Evolutionary conservation across 768 basidiomycete genomes (phyloP).

Genomic region (Russula compacta): DNA sequence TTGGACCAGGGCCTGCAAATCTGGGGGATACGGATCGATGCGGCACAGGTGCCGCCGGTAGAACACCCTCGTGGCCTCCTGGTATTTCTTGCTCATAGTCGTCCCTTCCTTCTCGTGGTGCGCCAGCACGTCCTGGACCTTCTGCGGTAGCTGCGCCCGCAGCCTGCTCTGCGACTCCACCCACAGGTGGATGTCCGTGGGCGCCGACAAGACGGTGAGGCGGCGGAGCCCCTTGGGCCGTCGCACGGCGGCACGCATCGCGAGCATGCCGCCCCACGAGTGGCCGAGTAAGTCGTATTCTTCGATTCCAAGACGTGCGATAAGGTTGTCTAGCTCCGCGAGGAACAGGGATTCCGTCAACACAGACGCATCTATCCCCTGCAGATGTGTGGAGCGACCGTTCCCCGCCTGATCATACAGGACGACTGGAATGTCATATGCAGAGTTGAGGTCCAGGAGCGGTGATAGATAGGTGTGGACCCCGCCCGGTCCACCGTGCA

Average conservation of each 20-base stretch:
- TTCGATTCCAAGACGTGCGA: constrained; percentile 29
- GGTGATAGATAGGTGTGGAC: constrained; percentile 22
- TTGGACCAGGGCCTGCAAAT: not conserved
- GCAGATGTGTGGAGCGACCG: constrained; percentile 36
- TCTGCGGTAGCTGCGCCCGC: not conserved
- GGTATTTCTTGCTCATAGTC: not conserved
- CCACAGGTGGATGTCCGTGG: constrained; percentile 24
- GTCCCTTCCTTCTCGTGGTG: not conserved
- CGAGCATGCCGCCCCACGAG: constrained; percentile 45
- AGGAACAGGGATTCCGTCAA: constrained; percentile 32
- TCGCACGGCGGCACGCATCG: constrained; percentile 4
- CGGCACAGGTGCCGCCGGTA: not conserved
- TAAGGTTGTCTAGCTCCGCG: not conserved
- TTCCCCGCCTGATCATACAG: constrained; percentile 44
- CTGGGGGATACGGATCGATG: not conserved
- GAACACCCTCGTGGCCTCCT: not conserved
- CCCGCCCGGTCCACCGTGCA: constrained; percentile 11
- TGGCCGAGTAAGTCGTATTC: constrained; percentile 42
- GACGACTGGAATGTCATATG: constrained; percentile 19
- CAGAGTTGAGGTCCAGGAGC: constrained; percentile 19
- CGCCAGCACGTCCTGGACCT: not conserved
- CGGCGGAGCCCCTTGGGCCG: constrained; percentile 35
- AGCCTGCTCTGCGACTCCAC: not conserved
- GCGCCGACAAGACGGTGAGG: constrained; percentile 33
- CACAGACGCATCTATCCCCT: constrained; percentile 28